A percentile compares a stretch with the other conserved stretches of the same genome.
These are phyloP conservation scores for Penicillium steckii DNA, from an alignment of 495 filamentous ascomycete genomes.

Conservation along the genomic window DNA sequence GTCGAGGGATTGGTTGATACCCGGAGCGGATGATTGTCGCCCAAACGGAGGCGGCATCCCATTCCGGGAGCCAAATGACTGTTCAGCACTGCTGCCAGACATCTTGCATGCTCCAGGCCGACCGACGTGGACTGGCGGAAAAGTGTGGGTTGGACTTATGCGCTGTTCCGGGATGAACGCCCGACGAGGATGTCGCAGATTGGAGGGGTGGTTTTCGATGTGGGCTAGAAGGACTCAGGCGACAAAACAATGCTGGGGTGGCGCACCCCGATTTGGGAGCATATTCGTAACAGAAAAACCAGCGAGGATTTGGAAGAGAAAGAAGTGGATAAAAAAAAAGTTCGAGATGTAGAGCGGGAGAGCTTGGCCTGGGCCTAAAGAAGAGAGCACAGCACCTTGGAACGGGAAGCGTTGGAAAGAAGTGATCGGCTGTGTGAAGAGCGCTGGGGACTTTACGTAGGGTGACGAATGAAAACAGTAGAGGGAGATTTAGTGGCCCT, in stretches of 20 bases:
- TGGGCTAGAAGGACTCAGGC: constrained; percentile 33
- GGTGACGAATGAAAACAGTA: constrained; percentile 21
- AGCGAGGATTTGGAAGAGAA: not conserved
- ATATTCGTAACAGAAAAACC: constrained; percentile 30
- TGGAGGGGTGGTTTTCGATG: not conserved
- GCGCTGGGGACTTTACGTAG: constrained; percentile 6
- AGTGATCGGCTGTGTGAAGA: constrained; percentile 6
- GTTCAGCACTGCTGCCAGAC: constrained; percentile 46
- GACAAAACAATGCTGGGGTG: constrained; percentile 44
- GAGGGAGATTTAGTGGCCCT: constrained; percentile 13
- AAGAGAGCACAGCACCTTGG: not conserved
- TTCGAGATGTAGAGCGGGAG: not conserved
- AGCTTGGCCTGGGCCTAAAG: not conserved
- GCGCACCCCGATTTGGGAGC: constrained; percentile 40
- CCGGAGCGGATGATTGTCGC: constrained; percentile 37
- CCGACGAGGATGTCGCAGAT: constrained; percentile 38
- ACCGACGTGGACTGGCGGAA: constrained; percentile 31
- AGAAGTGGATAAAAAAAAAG: not conserved
- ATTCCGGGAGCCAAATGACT: constrained; percentile 38
- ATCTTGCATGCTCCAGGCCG: constrained; percentile 47
- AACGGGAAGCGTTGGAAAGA: constrained; percentile 3
- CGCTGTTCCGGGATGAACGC: constrained; percentile 46
- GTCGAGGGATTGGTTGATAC: constrained; percentile 26
- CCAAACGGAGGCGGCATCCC: constrained; percentile 34
- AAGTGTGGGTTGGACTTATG: constrained; percentile 38